These are phyloP conservation scores for Salmacisia buchloeana DNA, from an alignment of 1,284 basidiomycete species.

Conservation along the genomic window DNA sequence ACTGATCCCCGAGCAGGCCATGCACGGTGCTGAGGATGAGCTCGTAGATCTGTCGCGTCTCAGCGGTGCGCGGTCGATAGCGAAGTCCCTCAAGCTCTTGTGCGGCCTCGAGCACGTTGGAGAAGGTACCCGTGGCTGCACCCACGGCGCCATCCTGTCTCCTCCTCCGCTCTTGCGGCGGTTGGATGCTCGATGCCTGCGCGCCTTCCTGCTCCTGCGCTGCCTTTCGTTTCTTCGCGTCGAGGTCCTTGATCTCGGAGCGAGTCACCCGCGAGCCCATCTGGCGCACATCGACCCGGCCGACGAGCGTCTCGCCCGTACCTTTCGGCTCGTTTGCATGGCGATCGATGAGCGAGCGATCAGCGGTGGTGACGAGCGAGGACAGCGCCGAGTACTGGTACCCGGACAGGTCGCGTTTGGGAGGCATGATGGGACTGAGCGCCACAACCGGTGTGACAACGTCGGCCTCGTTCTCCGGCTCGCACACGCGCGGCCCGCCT, in stretches of 20 bases:
- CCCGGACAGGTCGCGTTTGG: conserved; percentile 46
- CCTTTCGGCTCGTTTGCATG: conserved; percentile 74
- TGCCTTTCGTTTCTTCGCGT: conserved; percentile 72
- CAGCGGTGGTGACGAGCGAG: conserved; percentile 45
- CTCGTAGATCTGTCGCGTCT: conserved; percentile 91
- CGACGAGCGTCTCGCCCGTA: conserved; percentile 83
- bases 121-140: conserved; percentile 68
- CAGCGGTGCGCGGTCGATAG: conserved; percentile 85
- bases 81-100: conserved; percentile 73
- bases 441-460: not conserved
- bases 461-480: not conserved
- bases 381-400: conserved; percentile 50
- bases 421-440: conserved; percentile 29
- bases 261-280: conserved; percentile 89
- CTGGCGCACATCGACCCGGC: conserved; percentile 79
- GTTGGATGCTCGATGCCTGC: not conserved
- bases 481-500: no score
- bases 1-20: conserved; percentile 74
- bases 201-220: conserved; percentile 11
- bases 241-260: conserved; percentile 80
- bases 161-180: conserved; percentile 6
- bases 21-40: conserved; percentile 74
- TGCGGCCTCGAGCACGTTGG: conserved; percentile 62
- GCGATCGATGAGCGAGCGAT: conserved; percentile 28
- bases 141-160: conserved; percentile 13